phyloP scores from a whole-genome alignment of 805 yeast genomes.

The Hanseniaspora lindneri region DNA sequence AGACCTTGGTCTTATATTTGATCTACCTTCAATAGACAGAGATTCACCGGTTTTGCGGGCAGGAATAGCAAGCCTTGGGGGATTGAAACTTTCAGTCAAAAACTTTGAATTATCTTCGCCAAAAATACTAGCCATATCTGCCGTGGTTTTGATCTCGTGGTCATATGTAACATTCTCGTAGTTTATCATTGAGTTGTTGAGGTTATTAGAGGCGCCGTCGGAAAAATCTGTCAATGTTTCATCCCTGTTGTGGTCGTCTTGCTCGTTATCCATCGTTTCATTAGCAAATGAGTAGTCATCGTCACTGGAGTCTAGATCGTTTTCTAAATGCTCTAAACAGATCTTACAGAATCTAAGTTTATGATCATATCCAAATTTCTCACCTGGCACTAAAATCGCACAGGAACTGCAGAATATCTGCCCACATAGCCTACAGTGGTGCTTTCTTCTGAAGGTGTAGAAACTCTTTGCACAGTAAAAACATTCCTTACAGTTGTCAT shows the following conservation, averaged over 20 bases:
- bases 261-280: constrained; percentile 4
- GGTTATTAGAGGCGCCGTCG: constrained; percentile 8
- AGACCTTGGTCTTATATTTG: constrained; percentile 23
- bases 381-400: constrained; percentile 59
- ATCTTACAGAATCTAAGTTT: constrained; percentile 66
- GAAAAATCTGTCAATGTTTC: not conserved
- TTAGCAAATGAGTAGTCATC: constrained; percentile 29
- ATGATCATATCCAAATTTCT: constrained; percentile 50
- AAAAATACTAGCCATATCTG: constrained; percentile 29
- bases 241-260: constrained; percentile 2
- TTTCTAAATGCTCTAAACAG: constrained; percentile 51
- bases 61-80: constrained; percentile 69
- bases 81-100: constrained; percentile 36
- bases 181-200: not conserved
- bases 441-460: constrained; percentile 77
- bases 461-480: constrained; percentile 70
- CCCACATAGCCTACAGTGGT: constrained; percentile 93
- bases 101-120: constrained; percentile 29
- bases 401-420: constrained; percentile 84
- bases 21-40: constrained; percentile 43
- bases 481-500: constrained; percentile 81
- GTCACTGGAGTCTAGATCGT: constrained; percentile 53
- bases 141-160: constrained; percentile 20
- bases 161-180: constrained; percentile 1
- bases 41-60: constrained; percentile 71